These are phyloP conservation scores for Phyllosticta citrichinensis DNA, from an alignment of 2,329 filamentous ascomycete species.

Conservation along the genomic window DNA sequence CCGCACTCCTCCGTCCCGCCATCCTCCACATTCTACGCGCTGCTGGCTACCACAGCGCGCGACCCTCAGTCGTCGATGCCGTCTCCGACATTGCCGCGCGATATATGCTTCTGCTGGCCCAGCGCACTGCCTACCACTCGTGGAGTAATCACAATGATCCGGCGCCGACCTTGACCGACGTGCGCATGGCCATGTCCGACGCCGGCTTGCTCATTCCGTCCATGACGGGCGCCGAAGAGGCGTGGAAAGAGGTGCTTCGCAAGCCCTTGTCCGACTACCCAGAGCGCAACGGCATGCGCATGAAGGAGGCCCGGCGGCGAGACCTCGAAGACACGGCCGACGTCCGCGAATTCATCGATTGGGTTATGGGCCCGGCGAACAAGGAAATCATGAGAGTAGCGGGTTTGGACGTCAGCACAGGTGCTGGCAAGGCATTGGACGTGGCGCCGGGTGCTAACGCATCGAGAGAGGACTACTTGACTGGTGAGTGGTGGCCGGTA, in stretches of 20 bases:
- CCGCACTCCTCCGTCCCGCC: conserved; percentile 74
- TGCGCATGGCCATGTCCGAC: conserved; percentile 77
- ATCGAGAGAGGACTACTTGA: conserved; percentile 38
- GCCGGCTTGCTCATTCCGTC: conserved; percentile 65
- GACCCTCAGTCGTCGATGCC: conserved; percentile 73
- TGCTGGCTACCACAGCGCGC: conserved; percentile 76
- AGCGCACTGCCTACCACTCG: conserved; percentile 61
- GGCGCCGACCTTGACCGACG: conserved; percentile 59
- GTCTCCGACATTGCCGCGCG: conserved; percentile 78
- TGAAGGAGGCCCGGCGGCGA: conserved; percentile 34
- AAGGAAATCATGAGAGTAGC: conserved; percentile 75
- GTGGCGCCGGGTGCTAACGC: conserved; percentile 27
- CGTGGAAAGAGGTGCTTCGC: conserved; percentile 45
- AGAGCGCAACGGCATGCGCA: conserved; percentile 28
- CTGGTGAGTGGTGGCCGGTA: conserved; percentile 20
- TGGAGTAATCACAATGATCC: conserved; percentile 57
- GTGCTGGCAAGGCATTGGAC: conserved; percentile 35
- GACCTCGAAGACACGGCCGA: conserved; percentile 68
- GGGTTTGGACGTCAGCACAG: conserved; percentile 43
- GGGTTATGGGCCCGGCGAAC: conserved; percentile 66
- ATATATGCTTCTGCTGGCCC: conserved; percentile 67
- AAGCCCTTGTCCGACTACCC: conserved; percentile 34
- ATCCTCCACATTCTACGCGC: conserved; percentile 87
- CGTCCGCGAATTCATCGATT: conserved; percentile 66
- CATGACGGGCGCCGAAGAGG: conserved; percentile 56